Percentiles rank a stretch among this genome's conserved stretches.
These are phyloP conservation scores for Rhizophora apiculata DNA, from an alignment of 345 rosid genomes.

Conservation along the genomic window DNA sequence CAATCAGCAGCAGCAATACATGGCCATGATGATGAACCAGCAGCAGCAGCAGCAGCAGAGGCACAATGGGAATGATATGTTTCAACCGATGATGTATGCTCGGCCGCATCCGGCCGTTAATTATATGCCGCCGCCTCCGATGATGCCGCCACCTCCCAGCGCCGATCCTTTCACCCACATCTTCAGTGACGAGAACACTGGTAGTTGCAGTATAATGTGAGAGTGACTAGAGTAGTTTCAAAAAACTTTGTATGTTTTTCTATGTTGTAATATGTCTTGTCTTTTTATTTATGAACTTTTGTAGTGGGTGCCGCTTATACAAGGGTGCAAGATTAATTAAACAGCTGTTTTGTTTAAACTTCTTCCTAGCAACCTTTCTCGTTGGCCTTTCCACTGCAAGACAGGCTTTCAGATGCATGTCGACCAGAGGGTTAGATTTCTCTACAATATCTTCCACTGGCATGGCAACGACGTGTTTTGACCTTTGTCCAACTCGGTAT, in stretches of 20 bases:
- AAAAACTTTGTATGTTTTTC: not conserved
- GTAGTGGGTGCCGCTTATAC: constrained; percentile 8
- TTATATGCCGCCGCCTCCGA: constrained; percentile 52
- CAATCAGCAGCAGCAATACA: constrained; percentile 53
- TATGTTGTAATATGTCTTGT: not conserved
- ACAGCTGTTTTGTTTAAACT: too few species aligned
- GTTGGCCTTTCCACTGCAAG: too few species aligned
- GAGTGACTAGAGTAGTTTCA: constrained; percentile 9
- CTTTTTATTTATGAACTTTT: too few species aligned
- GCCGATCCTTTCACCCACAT: constrained; percentile 57
- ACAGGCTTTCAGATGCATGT: too few species aligned
- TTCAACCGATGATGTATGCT: constrained; percentile 80
- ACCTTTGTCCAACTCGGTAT: too few species aligned
- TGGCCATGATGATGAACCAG: constrained; percentile 73
- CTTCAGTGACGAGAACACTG: constrained; percentile 89
- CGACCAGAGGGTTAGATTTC: too few species aligned
- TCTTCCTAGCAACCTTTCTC: too few species aligned
- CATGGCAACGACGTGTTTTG: too few species aligned
- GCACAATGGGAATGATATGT: constrained; percentile 58
- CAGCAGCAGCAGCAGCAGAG: constrained; percentile 24
- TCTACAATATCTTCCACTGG: too few species aligned
- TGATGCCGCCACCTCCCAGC: constrained; percentile 42
- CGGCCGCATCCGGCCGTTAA: constrained; percentile 50
- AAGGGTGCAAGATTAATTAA: constrained; percentile 9
- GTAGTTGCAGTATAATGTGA: constrained; percentile 89